A percentile compares a stretch with the other conserved stretches of the same genome.
Evolutionary conservation across 768 basidiomycete species (phyloP).

Genomic region (Boletales sp.): DNA sequence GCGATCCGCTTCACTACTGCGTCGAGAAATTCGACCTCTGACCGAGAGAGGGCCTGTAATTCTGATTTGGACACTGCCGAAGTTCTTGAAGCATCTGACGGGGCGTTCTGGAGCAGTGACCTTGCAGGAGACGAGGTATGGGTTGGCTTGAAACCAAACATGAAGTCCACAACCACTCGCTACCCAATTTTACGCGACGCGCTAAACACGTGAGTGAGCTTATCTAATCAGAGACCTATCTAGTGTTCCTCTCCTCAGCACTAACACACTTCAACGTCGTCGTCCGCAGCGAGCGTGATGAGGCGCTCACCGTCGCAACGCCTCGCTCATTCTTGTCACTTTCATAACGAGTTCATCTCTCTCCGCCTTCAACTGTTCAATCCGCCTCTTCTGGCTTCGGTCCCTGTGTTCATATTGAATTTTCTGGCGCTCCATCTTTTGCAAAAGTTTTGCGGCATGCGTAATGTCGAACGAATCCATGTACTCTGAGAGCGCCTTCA

Average conservation of each 20-base stretch:
- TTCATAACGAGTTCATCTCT: conserved; percentile 13
- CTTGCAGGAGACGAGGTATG: conserved; percentile 47
- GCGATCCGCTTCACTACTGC: conserved; percentile 69
- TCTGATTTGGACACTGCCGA: conserved; percentile 44
- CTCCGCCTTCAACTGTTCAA: conserved; percentile 18
- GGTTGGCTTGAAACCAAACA: conserved; percentile 46
- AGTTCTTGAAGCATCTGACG: conserved; percentile 38
- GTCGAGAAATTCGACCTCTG: conserved; percentile 71
- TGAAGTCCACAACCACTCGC: conserved; percentile 17
- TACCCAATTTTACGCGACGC: conserved; percentile 24
- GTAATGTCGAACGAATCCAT: conserved; percentile 26
- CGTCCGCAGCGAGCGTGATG: background rate
- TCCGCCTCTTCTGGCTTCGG: conserved; percentile 19
- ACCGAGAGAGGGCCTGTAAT: conserved; percentile 44
- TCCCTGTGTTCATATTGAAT: conserved; percentile 21
- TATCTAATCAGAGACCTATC: conserved; percentile 19
- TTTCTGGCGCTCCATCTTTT: conserved; percentile 20
- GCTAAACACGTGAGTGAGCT: conserved; percentile 24
- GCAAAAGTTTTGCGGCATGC: conserved; percentile 13
- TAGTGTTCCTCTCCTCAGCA: background rate
- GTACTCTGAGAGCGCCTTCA: conserved; percentile 23
- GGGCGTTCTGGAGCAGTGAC: conserved; percentile 18
- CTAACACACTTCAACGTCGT: background rate
- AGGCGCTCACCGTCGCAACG: conserved; percentile 13
- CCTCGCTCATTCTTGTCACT: conserved; percentile 14